Conservation (phyloP, 495 filamentous ascomycete species). For the Neurospora tetrasperma region DNA sequence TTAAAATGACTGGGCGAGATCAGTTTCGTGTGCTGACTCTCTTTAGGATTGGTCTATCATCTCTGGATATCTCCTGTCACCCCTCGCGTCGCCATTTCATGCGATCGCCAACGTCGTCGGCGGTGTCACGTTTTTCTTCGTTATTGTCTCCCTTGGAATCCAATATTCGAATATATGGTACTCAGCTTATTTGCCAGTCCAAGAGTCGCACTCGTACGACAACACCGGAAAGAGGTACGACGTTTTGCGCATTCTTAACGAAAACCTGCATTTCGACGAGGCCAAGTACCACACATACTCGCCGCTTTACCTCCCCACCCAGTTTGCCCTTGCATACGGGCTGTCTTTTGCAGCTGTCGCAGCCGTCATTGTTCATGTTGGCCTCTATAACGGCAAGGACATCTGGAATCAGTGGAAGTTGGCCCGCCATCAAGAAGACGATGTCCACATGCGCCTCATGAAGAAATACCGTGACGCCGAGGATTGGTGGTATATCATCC, state of each 20-base stretch:
- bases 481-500: conserved; percentile 44
- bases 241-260: conserved; percentile 39
- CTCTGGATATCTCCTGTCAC: conserved; percentile 53
- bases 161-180: conserved; percentile 61
- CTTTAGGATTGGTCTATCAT: conserved; percentile 52
- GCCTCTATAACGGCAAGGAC: conserved; percentile 52
- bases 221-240: conserved; percentile 50
- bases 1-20: too few species aligned
- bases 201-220: conserved; percentile 47
- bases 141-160: conserved; percentile 40
- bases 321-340: conserved; percentile 54
- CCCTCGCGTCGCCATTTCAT: conserved; percentile 60
- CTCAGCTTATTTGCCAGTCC: conserved; percentile 45
- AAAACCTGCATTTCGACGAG: conserved; percentile 39
- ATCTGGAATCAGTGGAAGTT: conserved; percentile 43
- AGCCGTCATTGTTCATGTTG: conserved; percentile 53
- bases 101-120: conserved; percentile 50
- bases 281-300: conserved; percentile 47
- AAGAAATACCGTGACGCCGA: conserved; percentile 46
- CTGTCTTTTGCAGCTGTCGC: conserved; percentile 59
- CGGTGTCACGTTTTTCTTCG: conserved; percentile 44
- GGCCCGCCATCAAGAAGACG: conserved; percentile 48
- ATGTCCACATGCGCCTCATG: conserved; percentile 57
- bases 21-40: not conserved
- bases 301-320: conserved; percentile 50